Evolutionary conservation across 2,329 filamentous ascomycete genomes (phyloP).

Genomic region (Penicillium sp.): DNA sequence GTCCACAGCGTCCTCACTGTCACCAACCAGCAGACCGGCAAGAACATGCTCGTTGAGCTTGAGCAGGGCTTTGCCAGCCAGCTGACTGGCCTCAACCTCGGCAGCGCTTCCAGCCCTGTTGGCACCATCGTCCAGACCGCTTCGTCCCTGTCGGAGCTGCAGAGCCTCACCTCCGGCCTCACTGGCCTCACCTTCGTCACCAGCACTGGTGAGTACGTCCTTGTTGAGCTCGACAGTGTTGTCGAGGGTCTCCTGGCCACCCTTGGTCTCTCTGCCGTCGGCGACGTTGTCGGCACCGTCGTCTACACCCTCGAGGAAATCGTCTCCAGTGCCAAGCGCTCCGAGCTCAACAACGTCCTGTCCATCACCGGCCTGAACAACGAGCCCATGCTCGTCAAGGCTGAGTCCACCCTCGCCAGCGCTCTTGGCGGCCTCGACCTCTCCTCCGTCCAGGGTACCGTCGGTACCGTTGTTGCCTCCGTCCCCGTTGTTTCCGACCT

Average conservation of each 20-base stretch:
- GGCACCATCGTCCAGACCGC: constrained; percentile 20
- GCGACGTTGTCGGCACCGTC: constrained; percentile 14
- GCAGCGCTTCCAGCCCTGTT: constrained; percentile 12
- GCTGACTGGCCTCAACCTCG: constrained; percentile 18
- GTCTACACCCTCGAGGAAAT: constrained; percentile 16
- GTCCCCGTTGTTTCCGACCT: constrained; percentile 13
- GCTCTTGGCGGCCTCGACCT: constrained; percentile 16
- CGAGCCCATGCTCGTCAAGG: constrained; percentile 12
- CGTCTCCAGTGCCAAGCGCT: background rate
- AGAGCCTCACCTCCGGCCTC: constrained; percentile 20
- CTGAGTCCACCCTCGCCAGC: constrained; percentile 6
- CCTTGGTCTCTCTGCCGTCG: constrained; percentile 10
- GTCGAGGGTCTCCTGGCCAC: constrained; percentile 15
- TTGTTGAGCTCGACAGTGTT: constrained; percentile 16
- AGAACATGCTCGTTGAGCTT: constrained; percentile 23
- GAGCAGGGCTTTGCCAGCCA: constrained; percentile 16
- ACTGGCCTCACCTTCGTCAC: constrained; percentile 28
- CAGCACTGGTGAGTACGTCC: constrained; percentile 15
- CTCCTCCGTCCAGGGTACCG: constrained; percentile 10
- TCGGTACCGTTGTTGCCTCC: constrained; percentile 18
- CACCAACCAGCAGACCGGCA: constrained; percentile 12
- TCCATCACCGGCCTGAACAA: constrained; percentile 15
- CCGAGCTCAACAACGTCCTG: constrained; percentile 10
- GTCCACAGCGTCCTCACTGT: constrained; percentile 17
- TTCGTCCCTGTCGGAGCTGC: constrained; percentile 17